Evolutionary conservation across 257 asterid genomes (phyloP).

Genomic region (Capsicum baccatum): DNA sequence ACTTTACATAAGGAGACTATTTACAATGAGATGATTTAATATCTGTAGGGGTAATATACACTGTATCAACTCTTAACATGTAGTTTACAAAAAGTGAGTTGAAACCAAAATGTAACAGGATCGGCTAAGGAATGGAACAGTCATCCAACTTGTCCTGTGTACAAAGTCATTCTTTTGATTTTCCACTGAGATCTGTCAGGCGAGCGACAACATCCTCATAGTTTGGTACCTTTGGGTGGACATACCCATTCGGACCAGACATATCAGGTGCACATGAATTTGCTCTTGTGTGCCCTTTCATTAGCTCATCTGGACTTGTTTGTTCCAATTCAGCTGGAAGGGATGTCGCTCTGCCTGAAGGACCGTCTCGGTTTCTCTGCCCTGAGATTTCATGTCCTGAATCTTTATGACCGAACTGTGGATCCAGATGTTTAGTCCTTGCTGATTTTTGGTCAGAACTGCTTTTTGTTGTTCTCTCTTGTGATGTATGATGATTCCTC

Average conservation of each 20-base stretch:
- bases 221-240: slow-evolving; percentile 76
- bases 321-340: slow-evolving; percentile 48
- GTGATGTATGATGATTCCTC: slow-evolving; percentile 38
- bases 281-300: slow-evolving; percentile 52
- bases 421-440: slow-evolving; percentile 42
- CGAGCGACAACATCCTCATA: slow-evolving; percentile 82
- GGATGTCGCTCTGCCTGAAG: slow-evolving; percentile 48
- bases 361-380: slow-evolving; percentile 37
- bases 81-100: neutral
- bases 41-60: neutral
- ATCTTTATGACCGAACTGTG: neutral
- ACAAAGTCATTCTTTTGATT: slow-evolving; percentile 23
- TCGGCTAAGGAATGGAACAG: neutral
- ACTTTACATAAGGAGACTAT: neutral
- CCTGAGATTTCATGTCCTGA: slow-evolving; percentile 27
- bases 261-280: slow-evolving; percentile 59
- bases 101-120: neutral
- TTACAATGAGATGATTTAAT: neutral
- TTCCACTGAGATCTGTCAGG: slow-evolving; percentile 45
- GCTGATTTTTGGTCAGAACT: slow-evolving; percentile 50
- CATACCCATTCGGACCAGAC: slow-evolving; percentile 44
- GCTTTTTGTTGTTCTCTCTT: neutral
- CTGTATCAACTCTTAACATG: neutral
- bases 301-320: slow-evolving; percentile 36
- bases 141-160: neutral